Percentiles rank a stretch among this genome's conserved stretches.
Conservation (phyloP, 495 filamentous ascomycete species). For the Lophiostoma macrostomum region DNA sequence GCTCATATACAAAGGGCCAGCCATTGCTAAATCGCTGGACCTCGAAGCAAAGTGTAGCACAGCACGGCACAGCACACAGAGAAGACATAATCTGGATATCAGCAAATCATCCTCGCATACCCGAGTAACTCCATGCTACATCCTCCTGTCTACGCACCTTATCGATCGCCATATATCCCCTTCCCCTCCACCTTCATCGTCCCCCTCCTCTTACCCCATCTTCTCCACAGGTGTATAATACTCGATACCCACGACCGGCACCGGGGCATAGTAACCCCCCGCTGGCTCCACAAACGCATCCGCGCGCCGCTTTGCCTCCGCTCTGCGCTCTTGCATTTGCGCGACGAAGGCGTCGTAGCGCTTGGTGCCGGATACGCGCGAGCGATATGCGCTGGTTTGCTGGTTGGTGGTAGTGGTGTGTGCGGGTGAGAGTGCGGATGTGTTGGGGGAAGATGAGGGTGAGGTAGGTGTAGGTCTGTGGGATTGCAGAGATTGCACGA, state of each 20-base stretch:
- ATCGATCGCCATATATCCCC: background rate
- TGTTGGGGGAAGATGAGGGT: background rate
- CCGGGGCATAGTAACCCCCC: constrained; percentile 3
- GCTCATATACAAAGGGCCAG: too few relatives aligned
- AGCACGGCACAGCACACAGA: too few relatives aligned
- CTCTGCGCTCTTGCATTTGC: constrained; percentile 3
- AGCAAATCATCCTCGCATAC: too few relatives aligned
- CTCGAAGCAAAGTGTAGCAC: too few relatives aligned
- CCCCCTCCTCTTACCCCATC: background rate
- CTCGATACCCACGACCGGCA: background rate
- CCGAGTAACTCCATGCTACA: too few relatives aligned
- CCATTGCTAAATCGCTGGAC: too few relatives aligned
- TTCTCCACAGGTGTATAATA: constrained; percentile 9
- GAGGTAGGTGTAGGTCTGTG: background rate
- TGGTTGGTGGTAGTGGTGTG: too few relatives aligned
- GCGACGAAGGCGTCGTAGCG: constrained; percentile 12
- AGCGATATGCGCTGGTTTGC: background rate
- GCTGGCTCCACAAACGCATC: background rate
- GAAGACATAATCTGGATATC: too few relatives aligned
- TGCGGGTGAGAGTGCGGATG: background rate
- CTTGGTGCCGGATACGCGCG: too few relatives aligned
- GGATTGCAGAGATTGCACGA: background rate
- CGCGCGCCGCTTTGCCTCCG: background rate
- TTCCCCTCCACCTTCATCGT: background rate
- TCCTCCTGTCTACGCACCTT: too few relatives aligned